Base-by-base conservation (phyloP, 129 eudicot species). In the Centrapalus pauciflorus region DNA sequence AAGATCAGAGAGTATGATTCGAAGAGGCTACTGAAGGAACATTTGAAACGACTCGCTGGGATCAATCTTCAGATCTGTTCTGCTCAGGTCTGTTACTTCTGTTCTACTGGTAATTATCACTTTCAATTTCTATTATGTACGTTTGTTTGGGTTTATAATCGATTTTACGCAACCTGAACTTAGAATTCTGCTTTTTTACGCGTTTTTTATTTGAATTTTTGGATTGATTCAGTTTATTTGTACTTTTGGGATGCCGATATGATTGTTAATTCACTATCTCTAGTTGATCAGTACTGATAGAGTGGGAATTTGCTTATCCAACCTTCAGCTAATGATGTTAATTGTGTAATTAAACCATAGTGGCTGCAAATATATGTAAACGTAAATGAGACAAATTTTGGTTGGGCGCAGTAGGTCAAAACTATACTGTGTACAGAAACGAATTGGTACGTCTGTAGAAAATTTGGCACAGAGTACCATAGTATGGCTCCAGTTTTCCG, bases 1-100 rank as follows among this genome's bases (percentile, higher is more conserved):
- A 85, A 85, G 85, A 85, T 85, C 79, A 85, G 93, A 74, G 93
- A 85, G 82, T 82, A 82, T 19, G 93, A 82, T 71, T 86, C 93
- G 20, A 86, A 86, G 85, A 86, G 93, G 71, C 82, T 86, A 29
- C 71, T 86, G 7, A 86, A 86, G 67, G 80, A 86, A 69, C 85
- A 82, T 51, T 75, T 86, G 81, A 86, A 86, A 65, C 56, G 82
- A 34, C 73, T 86, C 17, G 75, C 86, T 5, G 75, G 62, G 0
- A 79, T 79, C 43, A 80, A 82, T 67, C 85, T 83, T 38, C 82
- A 80, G 67, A 82, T 86, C 73, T 75, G 77, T 75, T 86, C 93
- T 64, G 88, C 88, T 74, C 93, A 79, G 78, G 93, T 86, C 46
- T 61, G 24, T 13, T 29, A 33, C 41, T n/a, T 4, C 10, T 29